A percentile compares a stretch with the other conserved stretches of the same genome.
phyloP scores from a whole-genome alignment of 805 yeast genomes.

The Pichia manshurica region DNA sequence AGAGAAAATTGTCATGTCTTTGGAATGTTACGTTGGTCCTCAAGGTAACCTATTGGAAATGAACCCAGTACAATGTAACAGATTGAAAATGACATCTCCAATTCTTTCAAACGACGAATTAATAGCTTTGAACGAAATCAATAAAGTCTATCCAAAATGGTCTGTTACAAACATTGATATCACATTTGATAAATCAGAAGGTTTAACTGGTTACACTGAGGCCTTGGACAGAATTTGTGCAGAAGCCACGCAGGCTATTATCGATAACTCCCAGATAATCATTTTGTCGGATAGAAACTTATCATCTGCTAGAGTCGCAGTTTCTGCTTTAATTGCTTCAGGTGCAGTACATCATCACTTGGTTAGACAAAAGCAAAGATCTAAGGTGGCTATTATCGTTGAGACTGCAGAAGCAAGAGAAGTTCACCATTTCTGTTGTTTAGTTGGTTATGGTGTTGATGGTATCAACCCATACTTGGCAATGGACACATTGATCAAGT shows the following conservation, averaged over 20 bases:
- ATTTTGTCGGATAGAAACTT: constrained; percentile 69
- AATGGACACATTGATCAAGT: constrained; percentile 77
- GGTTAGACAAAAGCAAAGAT: constrained; percentile 92
- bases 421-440: constrained; percentile 91
- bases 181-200: constrained; percentile 79
- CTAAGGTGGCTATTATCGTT: constrained; percentile 84
- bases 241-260: constrained; percentile 81
- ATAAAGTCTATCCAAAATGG: constrained; percentile 81
- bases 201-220: constrained; percentile 76
- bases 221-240: constrained; percentile 84
- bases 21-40: constrained; percentile 97
- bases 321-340: constrained; percentile 84
- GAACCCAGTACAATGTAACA: constrained; percentile 87
- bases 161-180: constrained; percentile 76
- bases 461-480: constrained; percentile 93
- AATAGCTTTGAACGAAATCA: constrained; percentile 65
- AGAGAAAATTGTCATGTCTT: constrained; percentile 93
- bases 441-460: constrained; percentile 96
- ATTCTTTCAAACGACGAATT: constrained; percentile 70
- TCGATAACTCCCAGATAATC: constrained; percentile 65
- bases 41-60: constrained; percentile 93
- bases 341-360: constrained; percentile 97
- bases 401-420: constrained; percentile 98
- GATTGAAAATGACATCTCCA: constrained; percentile 79
- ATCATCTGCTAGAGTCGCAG: constrained; percentile 59